These are phyloP conservation scores for Aquilaria sinensis DNA, from an alignment of 345 rosid species.

Conservation along the genomic window DNA sequence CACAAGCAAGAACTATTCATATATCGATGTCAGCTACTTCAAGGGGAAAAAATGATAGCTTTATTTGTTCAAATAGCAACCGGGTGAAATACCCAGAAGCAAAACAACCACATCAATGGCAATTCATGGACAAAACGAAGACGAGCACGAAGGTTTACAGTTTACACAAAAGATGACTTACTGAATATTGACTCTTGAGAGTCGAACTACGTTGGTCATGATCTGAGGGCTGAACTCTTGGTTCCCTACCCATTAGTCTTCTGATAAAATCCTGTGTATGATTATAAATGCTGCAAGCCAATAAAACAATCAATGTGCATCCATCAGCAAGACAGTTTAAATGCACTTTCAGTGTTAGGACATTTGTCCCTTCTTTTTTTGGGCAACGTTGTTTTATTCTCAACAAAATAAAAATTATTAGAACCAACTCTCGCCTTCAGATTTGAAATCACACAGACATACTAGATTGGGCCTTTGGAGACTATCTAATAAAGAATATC, in stretches of 20 bases:
- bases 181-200: slow-evolving; percentile 18
- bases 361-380: no score
- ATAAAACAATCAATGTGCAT: not conserved
- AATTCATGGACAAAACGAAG: not conserved
- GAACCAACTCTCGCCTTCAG: not conserved
- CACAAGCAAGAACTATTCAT: no score
- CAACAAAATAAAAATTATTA: slow-evolving; percentile 1
- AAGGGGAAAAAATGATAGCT: not conserved
- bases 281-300: slow-evolving; percentile 41
- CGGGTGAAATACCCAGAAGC: not conserved
- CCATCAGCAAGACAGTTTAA: not conserved
- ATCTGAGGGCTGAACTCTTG: slow-evolving; percentile 21
- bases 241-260: slow-evolving; percentile 22
- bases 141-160: slow-evolving; percentile 4
- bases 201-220: slow-evolving; percentile 15
- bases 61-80: not conserved
- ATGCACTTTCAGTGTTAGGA: no score
- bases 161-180: slow-evolving; percentile 17
- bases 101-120: slow-evolving; percentile 4
- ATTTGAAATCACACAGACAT: not conserved
- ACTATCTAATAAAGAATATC: no score
- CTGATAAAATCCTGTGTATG: slow-evolving; percentile 35
- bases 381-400: not conserved
- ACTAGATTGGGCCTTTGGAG: no score
- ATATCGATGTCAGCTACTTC: not conserved